Conservation (phyloP, 2,329 filamentous ascomycete species). For the Gaeumannomyces sp. region DNA sequence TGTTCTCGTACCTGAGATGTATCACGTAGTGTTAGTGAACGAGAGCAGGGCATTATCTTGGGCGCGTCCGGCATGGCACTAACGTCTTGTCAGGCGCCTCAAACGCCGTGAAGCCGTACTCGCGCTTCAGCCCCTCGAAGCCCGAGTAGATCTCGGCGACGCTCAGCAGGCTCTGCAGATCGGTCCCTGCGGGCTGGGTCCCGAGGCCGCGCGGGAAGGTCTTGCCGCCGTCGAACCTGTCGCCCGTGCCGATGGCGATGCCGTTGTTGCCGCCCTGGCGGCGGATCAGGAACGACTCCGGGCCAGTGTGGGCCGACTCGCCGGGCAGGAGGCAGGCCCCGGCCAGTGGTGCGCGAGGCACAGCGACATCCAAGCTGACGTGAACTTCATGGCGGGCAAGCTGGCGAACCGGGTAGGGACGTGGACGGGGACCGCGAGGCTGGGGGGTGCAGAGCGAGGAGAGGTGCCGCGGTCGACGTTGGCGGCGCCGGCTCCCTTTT, state of each 20-base stretch:
- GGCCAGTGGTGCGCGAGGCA: conserved; percentile 10
- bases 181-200: conserved; percentile 27
- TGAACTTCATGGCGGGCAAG: conserved; percentile 8
- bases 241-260: conserved; percentile 35
- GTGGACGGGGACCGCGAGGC: background rate
- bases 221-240: conserved; percentile 34
- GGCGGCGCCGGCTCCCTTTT: background rate
- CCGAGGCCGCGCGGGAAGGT: conserved; percentile 31
- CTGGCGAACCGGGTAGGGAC: background rate
- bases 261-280: conserved; percentile 17
- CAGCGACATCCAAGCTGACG: conserved; percentile 4
- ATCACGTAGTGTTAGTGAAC: background rate
- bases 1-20: conserved; percentile 26
- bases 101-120: conserved; percentile 34
- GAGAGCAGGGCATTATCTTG: background rate
- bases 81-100: conserved; percentile 35
- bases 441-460: background rate
- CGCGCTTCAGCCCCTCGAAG: conserved; percentile 33
- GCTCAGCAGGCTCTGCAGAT: conserved; percentile 38
- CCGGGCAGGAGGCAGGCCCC: conserved; percentile 32
- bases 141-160: conserved; percentile 37
- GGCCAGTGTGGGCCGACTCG: conserved; percentile 20
- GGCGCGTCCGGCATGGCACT: background rate
- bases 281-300: conserved; percentile 9
- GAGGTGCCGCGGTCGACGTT: background rate